Base-by-base conservation (phyloP, 2,329 filamentous ascomycete species). In the Ramularia endophylla region DNA sequence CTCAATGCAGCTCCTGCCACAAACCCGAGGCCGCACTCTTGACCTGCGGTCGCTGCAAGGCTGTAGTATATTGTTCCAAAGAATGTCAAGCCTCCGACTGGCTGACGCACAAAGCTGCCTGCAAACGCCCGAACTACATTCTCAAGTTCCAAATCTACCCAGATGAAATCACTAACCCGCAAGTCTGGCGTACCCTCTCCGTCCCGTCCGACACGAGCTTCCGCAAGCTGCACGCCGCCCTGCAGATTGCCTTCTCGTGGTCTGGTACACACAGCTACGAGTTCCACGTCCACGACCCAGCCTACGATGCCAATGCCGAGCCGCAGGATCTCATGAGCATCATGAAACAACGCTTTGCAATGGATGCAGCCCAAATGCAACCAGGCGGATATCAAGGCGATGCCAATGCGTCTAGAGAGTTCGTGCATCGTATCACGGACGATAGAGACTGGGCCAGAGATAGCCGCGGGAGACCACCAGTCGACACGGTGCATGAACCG, bases 181-280 rank as follows among this genome's bases (percentile, higher is more conserved):
- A 35, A 2, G 52, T 60, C 30, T 50, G 41, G 19, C 51, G 58
- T 8, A 52, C 51, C 3, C 44, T 61, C 1, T 58, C 56, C 6
- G 47, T 51, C 8, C 58, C 58, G 8, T 43, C 53, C 4, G 30
- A 36, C 9, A 41, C 50, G 2, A 53, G 49, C 2, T 59, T 61
- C 36, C 30, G 37, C n/a, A 32, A 49, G 17, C 46, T 60, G 18
- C 57, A 59, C 36, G 30, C 32, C 17, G 58, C 56, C 13, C 43
- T 61, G 3, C 53, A 55, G 34, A 41, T 56, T 9, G 53, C 56
- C 3, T 60, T 61, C 37, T 48, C 47, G 32, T 61, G 56, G 58
- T 40, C 51, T 3, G 22, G 28, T 8, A 50, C 36, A 6, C 57
- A 59, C 33, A 46, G 42, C 19, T 57, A 59, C 38, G 46, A 55